Conservation (phyloP, 768 basidiomycete species). For the Kwoniella sp. region DNA sequence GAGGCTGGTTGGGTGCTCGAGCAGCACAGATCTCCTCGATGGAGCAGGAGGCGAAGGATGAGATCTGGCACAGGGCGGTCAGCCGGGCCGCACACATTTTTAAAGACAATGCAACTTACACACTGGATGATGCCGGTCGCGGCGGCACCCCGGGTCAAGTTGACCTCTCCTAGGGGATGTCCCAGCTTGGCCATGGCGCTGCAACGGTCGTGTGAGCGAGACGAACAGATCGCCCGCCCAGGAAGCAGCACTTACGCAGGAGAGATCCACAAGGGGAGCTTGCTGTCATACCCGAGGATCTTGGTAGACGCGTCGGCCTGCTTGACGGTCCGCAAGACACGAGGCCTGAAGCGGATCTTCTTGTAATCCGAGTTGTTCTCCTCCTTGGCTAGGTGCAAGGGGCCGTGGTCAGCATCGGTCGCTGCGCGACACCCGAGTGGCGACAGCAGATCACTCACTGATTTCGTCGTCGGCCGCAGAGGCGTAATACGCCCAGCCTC, state of each 20-base stretch:
- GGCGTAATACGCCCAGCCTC: constrained; percentile 51
- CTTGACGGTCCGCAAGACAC: constrained; percentile 56
- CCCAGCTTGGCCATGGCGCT: constrained; percentile 57
- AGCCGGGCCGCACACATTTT: neutral
- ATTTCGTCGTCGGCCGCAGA: constrained; percentile 43
- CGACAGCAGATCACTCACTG: constrained; percentile 16
- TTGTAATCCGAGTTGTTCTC: constrained; percentile 58
- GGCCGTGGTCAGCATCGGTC: neutral
- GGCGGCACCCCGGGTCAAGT: constrained; percentile 68
- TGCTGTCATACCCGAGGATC: constrained; percentile 62
- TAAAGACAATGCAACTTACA: constrained; percentile 36
- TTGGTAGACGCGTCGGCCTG: constrained; percentile 45
- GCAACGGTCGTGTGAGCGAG: neutral
- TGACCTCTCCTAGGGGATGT: constrained; percentile 78
- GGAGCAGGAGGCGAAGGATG: constrained; percentile 49
- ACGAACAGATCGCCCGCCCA: neutral
- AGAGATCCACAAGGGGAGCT: constrained; percentile 76
- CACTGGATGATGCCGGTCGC: constrained; percentile 67
- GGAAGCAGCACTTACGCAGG: constrained; percentile 55
- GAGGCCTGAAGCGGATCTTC: constrained; percentile 77
- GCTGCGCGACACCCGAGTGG: neutral
- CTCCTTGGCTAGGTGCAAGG: constrained; percentile 17
- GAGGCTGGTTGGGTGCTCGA: constrained; percentile 33
- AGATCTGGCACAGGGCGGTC: constrained; percentile 30
- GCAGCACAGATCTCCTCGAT: constrained; percentile 50